phyloP scores from a whole-genome alignment of 116 monocot species.

The Dioscorea cayenensis region DNA sequence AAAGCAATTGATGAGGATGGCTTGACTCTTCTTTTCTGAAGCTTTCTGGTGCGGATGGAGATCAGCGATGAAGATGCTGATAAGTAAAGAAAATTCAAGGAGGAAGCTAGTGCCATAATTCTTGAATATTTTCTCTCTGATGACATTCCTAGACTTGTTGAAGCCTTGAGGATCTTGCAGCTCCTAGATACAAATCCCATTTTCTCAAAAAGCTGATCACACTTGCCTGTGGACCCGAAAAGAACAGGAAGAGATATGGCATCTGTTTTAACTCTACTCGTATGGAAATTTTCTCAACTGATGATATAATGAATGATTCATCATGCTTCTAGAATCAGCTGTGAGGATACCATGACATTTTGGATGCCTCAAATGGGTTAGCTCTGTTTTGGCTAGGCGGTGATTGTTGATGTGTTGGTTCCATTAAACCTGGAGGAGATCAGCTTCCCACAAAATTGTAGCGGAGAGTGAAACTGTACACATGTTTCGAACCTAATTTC shows the following conservation, averaged over 20 bases:
- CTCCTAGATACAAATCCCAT: slow-evolving; percentile 64
- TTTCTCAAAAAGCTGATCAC: slow-evolving; percentile 84
- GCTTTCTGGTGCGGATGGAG: slow-evolving; percentile 24
- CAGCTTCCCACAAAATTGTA: slow-evolving; percentile 49
- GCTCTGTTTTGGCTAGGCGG: slow-evolving; percentile 84
- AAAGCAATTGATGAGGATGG: slow-evolving; percentile 80
- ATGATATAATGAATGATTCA: slow-evolving; percentile 70
- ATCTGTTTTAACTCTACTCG: slow-evolving; percentile 74
- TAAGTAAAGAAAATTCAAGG: slow-evolving; percentile 62
- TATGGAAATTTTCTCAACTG: slow-evolving; percentile 57
- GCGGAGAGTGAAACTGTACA: slow-evolving; percentile 68
- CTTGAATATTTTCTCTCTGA: slow-evolving; percentile 84
- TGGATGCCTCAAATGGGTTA: slow-evolving; percentile 76
- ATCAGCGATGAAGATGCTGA: slow-evolving; percentile 19
- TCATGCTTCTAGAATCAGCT: slow-evolving; percentile 71
- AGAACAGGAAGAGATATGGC: slow-evolving; percentile 93
- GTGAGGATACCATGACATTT: slow-evolving; percentile 84
- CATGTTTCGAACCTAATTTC: slow-evolving; percentile 64
- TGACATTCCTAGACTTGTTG: slow-evolving; percentile 75
- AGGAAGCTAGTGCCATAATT: slow-evolving; percentile 66
- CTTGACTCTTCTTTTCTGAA: slow-evolving; percentile 61
- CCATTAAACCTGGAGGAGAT: slow-evolving; percentile 77
- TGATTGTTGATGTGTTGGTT: slow-evolving; percentile 71
- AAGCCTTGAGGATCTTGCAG: slow-evolving; percentile 59
- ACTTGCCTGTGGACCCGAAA: slow-evolving; percentile 81